phyloP scores from a whole-genome alignment of 805 yeast species.

The Kuraishia floccosa region DNA sequence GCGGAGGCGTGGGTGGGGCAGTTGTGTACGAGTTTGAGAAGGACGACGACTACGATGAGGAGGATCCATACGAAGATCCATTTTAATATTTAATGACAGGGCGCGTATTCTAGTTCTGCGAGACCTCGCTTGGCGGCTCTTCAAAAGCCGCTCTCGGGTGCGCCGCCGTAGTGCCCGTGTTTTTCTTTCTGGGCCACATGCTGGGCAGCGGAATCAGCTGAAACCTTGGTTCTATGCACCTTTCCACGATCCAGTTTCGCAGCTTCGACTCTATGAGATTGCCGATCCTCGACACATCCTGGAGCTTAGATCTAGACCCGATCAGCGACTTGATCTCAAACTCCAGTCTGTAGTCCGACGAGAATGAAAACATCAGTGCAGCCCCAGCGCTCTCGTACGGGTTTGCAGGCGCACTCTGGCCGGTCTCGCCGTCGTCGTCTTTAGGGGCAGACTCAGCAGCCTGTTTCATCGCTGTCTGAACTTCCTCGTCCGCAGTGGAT shows the following conservation, averaged over 20 bases:
- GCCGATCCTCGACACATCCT: conserved; percentile 86
- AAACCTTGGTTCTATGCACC: conserved; percentile 90
- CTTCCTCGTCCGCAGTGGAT: conserved; percentile 27
- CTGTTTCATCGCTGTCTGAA: conserved; percentile 4
- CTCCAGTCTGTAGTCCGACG: conserved; percentile 85
- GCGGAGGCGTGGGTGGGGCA: conserved; percentile 77
- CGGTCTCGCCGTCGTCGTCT: conserved; percentile 14
- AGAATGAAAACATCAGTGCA: conserved; percentile 78
- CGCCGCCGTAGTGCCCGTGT: conserved; percentile 37
- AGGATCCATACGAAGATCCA: conserved; percentile 96
- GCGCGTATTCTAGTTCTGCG: no score
- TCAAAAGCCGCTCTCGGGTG: no score
- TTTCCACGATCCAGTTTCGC: conserved; percentile 81
- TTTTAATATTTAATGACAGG: conserved; percentile 46
- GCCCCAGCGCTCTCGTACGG: no score
- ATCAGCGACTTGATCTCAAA: conserved; percentile 81
- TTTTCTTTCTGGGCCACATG: conserved; percentile 69
- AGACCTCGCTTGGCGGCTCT: no score
- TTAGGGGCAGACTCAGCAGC: conserved; percentile 8
- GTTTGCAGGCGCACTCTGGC: no score
- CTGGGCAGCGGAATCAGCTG: conserved; percentile 80
- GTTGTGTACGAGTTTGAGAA: conserved; percentile 92
- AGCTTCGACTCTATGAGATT: conserved; percentile 73
- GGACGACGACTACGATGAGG: conserved; percentile 97
- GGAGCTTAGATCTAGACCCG: conserved; percentile 86